phyloP scores from a whole-genome alignment of 31 red algal species.

The Odonthalia washingtoniensis region DNA sequence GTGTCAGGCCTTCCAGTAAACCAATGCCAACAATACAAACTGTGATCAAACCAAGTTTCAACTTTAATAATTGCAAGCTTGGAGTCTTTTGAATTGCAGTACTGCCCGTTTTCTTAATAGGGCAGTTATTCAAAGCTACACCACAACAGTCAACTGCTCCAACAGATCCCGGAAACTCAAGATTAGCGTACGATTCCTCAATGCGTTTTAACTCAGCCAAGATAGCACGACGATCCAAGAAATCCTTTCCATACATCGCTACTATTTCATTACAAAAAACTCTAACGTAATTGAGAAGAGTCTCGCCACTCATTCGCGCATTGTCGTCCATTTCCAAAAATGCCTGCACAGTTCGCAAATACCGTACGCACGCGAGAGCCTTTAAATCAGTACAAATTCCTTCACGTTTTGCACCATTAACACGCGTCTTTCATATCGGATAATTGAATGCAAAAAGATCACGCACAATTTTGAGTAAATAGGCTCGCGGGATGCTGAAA shows the following conservation, averaged over 20 bases:
- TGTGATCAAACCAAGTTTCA: slow-evolving; percentile 13
- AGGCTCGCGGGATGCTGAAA: slow-evolving; percentile 19
- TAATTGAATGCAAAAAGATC: not conserved
- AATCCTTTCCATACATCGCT: not conserved
- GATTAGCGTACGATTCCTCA: not conserved
- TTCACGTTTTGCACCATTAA: slow-evolving; percentile 4
- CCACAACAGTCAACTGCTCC: not conserved
- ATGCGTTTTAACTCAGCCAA: not conserved
- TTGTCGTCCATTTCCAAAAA: slow-evolving; percentile 55
- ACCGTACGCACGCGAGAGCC: slow-evolving; percentile 16
- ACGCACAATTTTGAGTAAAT: slow-evolving; percentile 3
- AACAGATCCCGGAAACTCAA: not conserved
- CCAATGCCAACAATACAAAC: slow-evolving; percentile 47
- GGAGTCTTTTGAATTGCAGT: slow-evolving; percentile 9
- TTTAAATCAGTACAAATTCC: slow-evolving; percentile 31
- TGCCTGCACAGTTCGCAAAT: slow-evolving; percentile 29
- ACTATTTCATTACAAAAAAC: slow-evolving; percentile 2
- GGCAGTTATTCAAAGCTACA: not conserved
- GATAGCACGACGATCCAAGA: not conserved
- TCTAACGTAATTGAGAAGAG: slow-evolving; percentile 37
- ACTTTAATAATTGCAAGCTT: slow-evolving; percentile 28
- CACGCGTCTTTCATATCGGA: not conserved
- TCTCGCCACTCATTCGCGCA: slow-evolving; percentile 36
- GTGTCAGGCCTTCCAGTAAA: slow-evolving; percentile 23
- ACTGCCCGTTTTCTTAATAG: slow-evolving; percentile 17